Percentiles rank a stretch among this genome's conserved stretches.
phyloP scores from a whole-genome alignment of 208 protist genomes.

The Crithidia bombi region DNA sequence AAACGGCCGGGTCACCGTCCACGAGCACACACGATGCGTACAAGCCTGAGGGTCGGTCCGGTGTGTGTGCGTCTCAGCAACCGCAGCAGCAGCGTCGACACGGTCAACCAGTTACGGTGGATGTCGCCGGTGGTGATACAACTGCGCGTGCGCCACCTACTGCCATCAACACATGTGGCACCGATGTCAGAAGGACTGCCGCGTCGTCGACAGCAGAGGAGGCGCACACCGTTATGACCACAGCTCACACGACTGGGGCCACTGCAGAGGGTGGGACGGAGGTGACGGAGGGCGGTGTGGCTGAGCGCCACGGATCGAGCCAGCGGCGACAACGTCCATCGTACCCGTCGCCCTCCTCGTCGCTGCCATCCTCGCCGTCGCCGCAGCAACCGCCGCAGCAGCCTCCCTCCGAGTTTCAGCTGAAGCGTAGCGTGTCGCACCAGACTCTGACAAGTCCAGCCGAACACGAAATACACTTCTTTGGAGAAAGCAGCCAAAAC shows the following conservation, averaged over 20 bases:
- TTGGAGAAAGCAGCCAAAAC: slow-evolving; percentile 9
- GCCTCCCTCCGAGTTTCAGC: background rate
- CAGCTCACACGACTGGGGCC: background rate
- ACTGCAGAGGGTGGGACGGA: background rate
- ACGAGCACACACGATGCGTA: background rate
- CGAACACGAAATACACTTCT: slow-evolving; percentile 10
- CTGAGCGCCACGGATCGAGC: background rate
- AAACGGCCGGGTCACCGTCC: background rate
- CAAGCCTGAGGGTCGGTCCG: background rate
- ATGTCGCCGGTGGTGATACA: background rate
- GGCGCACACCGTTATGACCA: too few species aligned
- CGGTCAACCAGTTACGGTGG: background rate
- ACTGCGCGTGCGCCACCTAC: background rate
- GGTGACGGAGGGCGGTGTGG: background rate
- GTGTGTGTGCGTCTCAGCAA: too few species aligned
- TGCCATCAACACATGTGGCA: background rate
- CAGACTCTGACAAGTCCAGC: slow-evolving; percentile 4
- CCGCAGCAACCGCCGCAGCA: background rate
- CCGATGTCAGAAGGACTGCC: too few species aligned
- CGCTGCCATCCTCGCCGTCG: background rate
- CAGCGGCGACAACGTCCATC: background rate
- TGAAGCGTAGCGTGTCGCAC: background rate
- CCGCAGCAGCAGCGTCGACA: slow-evolving; percentile 10
- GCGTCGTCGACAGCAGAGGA: background rate
- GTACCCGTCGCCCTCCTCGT: background rate